These are phyloP conservation scores for Lipomyces starkeyi DNA, from an alignment of 805 yeast genomes.

Conservation along the genomic window DNA sequence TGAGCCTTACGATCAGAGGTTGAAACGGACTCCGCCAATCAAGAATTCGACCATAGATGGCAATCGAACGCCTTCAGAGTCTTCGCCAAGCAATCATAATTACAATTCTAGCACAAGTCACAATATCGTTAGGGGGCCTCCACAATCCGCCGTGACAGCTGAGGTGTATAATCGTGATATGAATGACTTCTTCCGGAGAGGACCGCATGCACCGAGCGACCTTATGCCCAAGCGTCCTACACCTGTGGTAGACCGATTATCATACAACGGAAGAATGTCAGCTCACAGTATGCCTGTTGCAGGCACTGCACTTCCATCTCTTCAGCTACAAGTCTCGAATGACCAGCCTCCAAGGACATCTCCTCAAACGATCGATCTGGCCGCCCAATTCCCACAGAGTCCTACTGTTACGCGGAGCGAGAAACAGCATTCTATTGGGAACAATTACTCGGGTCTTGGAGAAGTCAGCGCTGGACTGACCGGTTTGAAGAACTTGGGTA, in stretches of 20 bases:
- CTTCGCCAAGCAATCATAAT: conserved; percentile 11
- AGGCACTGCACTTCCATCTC: conserved; percentile 20
- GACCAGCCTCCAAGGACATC: not conserved
- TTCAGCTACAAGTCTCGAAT: conserved; percentile 1
- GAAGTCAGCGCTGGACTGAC: conserved; percentile 50
- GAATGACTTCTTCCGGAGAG: conserved; percentile 42
- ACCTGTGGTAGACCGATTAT: conserved; percentile 24
- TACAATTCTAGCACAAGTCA: conserved; percentile 31
- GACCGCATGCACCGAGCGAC: conserved; percentile 21
- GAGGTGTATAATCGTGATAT: conserved; percentile 42
- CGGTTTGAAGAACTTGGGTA: conserved; percentile 82
- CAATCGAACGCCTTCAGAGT: conserved; percentile 20
- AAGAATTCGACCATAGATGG: conserved; percentile 5
- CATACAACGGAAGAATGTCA: conserved; percentile 25
- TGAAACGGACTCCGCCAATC: not conserved
- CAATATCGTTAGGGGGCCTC: conserved; percentile 7
- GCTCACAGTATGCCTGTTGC: conserved; percentile 27
- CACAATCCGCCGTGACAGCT: conserved; percentile 15
- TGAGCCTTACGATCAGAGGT: not conserved
- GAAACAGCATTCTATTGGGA: conserved; percentile 27
- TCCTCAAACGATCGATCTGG: conserved; percentile 17
- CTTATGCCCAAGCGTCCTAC: conserved; percentile 31
- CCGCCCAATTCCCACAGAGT: conserved; percentile 19
- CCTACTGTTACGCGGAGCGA: conserved; percentile 18
- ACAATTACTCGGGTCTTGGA: conserved; percentile 29